Base-by-base conservation (phyloP, 495 filamentous ascomycete species). In the Tuber indicum region DNA sequence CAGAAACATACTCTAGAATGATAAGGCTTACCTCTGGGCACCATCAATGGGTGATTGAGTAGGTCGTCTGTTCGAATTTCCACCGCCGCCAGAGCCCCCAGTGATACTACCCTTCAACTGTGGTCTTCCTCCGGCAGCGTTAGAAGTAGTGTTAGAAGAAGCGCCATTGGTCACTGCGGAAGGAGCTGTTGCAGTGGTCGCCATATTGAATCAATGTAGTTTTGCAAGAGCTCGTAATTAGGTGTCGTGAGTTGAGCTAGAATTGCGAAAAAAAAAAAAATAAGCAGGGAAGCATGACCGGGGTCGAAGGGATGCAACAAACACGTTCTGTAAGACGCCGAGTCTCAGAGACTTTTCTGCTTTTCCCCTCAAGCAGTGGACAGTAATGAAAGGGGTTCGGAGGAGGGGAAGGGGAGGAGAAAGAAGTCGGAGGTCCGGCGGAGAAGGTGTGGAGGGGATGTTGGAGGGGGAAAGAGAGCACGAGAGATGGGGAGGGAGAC, bases 181-280 rank as follows among this genome's bases (percentile, higher is more conserved):
- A 70, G 82, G 77, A 80, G 79, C 82, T 58, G 82, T 83, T 71
- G 82, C 82, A 72, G 79, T 83, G 72, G 81, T 79, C 46, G 79
- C 78, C 78, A 80, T 80, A 66, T 74, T 69, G 72, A 71, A 80
- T 74, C 62, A 52, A 72, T 73, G 78, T 71, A 80, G 66, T 43
- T 39, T 45, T 80, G 62, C 71, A 66, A 74, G 47, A 76, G 76
- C 71, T 80, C 73, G 78, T 80, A 70, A 75, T 46, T 49, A 73
- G 77, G 71, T 76, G 74, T 76, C 66, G 74, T 80, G 36, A 72
- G 26, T 74, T 42, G 47, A 16, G 73, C 44, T 78, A 47, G 79
- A 78, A 66, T 76, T 70, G 62, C 36, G 69, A 73, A 71, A 44
- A 74, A 49, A 23, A 49, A 66, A 66, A 66, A 66, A 66, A 14